Conservation (phyloP, 2,329 filamentous ascomycete genomes). For the Epichloe hybrida region DNA sequence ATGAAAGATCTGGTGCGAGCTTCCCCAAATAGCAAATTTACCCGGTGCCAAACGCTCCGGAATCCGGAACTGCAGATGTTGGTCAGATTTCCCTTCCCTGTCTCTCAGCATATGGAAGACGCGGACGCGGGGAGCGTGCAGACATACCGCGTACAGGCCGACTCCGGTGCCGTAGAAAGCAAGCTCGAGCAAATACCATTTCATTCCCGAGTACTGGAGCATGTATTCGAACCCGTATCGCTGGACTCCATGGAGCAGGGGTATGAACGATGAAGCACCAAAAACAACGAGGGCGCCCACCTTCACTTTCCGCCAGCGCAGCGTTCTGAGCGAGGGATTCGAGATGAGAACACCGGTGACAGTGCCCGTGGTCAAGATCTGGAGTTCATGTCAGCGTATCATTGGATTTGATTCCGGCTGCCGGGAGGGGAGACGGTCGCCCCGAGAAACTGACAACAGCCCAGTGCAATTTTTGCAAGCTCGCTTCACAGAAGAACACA, state of each 20-base stretch:
- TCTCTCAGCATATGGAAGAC: not conserved
- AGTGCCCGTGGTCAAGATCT: not conserved
- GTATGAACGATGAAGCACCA: slow-evolving; percentile 7
- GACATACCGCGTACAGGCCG: slow-evolving; percentile 58
- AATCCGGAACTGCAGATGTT: slow-evolving; percentile 42
- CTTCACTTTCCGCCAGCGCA: slow-evolving; percentile 8
- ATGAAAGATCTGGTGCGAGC: slow-evolving; percentile 86
- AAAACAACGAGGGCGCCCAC: slow-evolving; percentile 5
- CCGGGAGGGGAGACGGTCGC: not conserved
- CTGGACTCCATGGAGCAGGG: slow-evolving; percentile 8
- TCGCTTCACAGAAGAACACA: slow-evolving; percentile 7
- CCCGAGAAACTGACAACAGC: slow-evolving; percentile 5
- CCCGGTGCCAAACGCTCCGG: slow-evolving; percentile 65
- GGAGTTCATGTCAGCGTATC: not conserved
- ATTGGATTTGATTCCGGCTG: not conserved
- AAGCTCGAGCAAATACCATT: slow-evolving; percentile 9
- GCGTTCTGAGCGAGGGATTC: slow-evolving; percentile 6
- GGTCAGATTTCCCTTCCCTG: not conserved
- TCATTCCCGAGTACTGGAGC: slow-evolving; percentile 7
- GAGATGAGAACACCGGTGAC: slow-evolving; percentile 7
- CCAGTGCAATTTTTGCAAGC: slow-evolving; percentile 9
- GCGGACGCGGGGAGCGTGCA: slow-evolving; percentile 3
- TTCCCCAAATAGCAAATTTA: slow-evolving; percentile 73
- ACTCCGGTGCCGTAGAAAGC: slow-evolving; percentile 38
- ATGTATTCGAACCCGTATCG: slow-evolving; percentile 9